Percentiles rank a stretch among this genome's conserved stretches.
Evolutionary conservation across 768 basidiomycete species (phyloP).

Genomic region (Termitomyces sp.): DNA sequence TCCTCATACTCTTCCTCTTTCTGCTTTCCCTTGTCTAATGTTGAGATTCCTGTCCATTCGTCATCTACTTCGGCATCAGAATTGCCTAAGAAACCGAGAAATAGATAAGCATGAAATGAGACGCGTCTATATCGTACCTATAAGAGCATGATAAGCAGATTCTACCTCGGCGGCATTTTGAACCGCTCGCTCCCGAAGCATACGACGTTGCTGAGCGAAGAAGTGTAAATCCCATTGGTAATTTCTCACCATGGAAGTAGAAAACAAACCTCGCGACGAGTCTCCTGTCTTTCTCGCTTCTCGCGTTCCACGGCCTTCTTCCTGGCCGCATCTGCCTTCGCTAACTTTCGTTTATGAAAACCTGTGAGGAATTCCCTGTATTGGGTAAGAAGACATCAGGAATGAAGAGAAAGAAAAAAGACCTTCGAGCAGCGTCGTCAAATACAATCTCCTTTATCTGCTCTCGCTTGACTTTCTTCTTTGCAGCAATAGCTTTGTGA

Average conservation of each 20-base stretch:
- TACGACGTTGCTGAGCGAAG: constrained; percentile 59
- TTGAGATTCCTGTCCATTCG: constrained; percentile 42
- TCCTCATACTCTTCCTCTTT: constrained; percentile 73
- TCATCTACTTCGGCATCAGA: constrained; percentile 34
- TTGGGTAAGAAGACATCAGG: constrained; percentile 7
- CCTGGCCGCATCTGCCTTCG: constrained; percentile 71
- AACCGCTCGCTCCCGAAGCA: constrained; percentile 69
- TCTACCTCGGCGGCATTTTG: constrained; percentile 79
- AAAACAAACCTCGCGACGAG: constrained; percentile 69
- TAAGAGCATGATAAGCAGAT: constrained; percentile 54
- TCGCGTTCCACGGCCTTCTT: constrained; percentile 71
- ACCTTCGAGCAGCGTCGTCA: constrained; percentile 83
- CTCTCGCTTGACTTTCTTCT: constrained; percentile 55
- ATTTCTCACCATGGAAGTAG: not conserved
- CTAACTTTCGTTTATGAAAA: constrained; percentile 88
- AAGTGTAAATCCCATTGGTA: constrained; percentile 14
- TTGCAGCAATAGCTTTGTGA: constrained; percentile 57
- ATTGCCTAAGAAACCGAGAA: constrained; percentile 9
- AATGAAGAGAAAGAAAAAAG: constrained; percentile 10
- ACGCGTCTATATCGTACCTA: constrained; percentile 28
- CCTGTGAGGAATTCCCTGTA: constrained; percentile 86
- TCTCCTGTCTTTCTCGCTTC: constrained; percentile 67
- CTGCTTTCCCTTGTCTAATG: constrained; percentile 27
- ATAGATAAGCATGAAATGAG: constrained; percentile 1
- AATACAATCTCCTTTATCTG: constrained; percentile 82